Percentiles rank a stretch among this genome's conserved stretches.
phyloP scores from a whole-genome alignment of 2,329 filamentous ascomycete species.

The Nigrospora osmanthi region DNA sequence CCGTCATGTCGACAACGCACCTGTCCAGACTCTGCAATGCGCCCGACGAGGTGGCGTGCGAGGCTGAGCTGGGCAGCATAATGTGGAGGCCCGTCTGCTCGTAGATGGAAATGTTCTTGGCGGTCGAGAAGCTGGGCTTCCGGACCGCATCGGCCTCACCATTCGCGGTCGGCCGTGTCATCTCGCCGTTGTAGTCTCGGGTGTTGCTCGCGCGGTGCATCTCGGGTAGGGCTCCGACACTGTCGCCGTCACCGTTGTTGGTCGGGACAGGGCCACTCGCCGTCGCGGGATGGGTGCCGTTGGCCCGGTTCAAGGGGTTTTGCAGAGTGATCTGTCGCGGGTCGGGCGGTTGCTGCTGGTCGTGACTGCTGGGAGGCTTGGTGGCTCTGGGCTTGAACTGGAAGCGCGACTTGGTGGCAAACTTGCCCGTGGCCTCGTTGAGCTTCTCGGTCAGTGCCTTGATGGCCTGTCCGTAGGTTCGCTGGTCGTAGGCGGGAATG shows the following conservation, averaged over 20 bases:
- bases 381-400: constrained; percentile 64
- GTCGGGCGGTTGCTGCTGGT: constrained; percentile 4
- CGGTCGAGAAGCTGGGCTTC: constrained; percentile 56
- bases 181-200: constrained; percentile 52
- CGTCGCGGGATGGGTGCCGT: too few relatives aligned
- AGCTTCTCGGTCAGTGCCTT: constrained; percentile 76
- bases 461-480: constrained; percentile 76
- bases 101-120: constrained; percentile 55
- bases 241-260: not conserved
- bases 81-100: constrained; percentile 65
- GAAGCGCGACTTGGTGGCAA: constrained; percentile 73
- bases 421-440: constrained; percentile 57
- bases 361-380: constrained; percentile 34
- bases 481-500: constrained; percentile 83
- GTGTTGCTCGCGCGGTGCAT: not conserved
- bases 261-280: too few relatives aligned
- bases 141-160: constrained; percentile 29
- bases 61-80: constrained; percentile 64
- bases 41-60: constrained; percentile 64
- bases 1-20: constrained; percentile 76
- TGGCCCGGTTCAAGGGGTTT: not conserved
- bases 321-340: not conserved
- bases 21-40: constrained; percentile 60
- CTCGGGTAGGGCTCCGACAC: constrained; percentile 1
- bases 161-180: constrained; percentile 28